Evolutionary conservation across 495 filamentous ascomycete species (phyloP).

Genomic region (Daldinia loculata): DNA sequence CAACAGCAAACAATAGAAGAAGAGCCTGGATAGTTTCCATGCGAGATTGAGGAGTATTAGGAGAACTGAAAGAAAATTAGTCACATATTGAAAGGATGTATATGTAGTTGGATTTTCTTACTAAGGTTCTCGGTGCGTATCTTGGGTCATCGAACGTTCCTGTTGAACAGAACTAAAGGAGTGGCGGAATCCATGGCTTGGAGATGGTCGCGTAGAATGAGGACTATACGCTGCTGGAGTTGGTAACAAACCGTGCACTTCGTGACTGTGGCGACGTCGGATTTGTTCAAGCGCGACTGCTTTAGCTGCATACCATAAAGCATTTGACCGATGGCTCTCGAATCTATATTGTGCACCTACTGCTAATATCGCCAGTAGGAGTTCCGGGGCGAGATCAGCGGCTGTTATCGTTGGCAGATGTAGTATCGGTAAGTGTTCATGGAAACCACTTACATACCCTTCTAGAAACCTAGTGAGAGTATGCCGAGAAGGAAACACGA

Average conservation of each 20-base stretch:
- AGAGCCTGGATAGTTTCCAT: constrained; percentile 66
- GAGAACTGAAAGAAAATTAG: constrained; percentile 49
- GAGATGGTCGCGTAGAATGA: constrained; percentile 60
- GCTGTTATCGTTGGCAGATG: constrained; percentile 70
- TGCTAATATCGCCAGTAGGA: constrained; percentile 70
- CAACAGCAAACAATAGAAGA: constrained; percentile 64
- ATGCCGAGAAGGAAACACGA: constrained; percentile 70
- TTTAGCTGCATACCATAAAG: constrained; percentile 73
- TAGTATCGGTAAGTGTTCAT: constrained; percentile 73
- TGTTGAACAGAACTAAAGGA: constrained; percentile 61
- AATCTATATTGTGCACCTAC: constrained; percentile 76
- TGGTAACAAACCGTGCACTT: constrained; percentile 59
- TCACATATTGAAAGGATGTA: background rate
- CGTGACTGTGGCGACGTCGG: constrained; percentile 60
- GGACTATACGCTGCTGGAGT: constrained; percentile 61
- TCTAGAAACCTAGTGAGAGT: constrained; percentile 71
- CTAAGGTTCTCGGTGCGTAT: constrained; percentile 62
- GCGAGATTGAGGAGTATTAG: constrained; percentile 61
- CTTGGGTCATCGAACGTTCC: constrained; percentile 60
- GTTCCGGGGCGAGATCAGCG: constrained; percentile 62
- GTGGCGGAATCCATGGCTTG: constrained; percentile 59
- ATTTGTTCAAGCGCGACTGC: constrained; percentile 63
- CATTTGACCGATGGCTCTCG: constrained; percentile 71
- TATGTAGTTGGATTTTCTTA: constrained; percentile 36
- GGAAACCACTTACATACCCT: constrained; percentile 72